A percentile compares a stretch with the other conserved stretches of the same genome.
Evolutionary conservation across 2,329 filamentous ascomycete genomes (phyloP).

Genomic region (Diaporthe eres): DNA sequence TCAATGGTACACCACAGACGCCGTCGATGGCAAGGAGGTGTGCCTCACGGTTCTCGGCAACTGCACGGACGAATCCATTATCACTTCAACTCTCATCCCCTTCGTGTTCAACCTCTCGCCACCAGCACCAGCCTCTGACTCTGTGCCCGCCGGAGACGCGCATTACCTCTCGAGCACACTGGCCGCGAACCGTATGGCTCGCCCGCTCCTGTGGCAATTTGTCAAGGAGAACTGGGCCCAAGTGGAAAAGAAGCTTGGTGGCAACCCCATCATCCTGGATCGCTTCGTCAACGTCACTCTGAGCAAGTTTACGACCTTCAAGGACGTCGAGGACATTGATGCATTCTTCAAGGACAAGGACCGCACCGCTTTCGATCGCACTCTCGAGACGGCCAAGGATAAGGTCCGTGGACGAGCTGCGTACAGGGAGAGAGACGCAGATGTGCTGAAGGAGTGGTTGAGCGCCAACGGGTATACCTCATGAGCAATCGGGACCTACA

Average conservation of each 20-base stretch:
- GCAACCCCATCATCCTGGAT: conserved; percentile 89
- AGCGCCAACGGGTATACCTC: conserved; percentile 59
- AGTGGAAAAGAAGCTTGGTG: conserved; percentile 77
- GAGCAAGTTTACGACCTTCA: conserved; percentile 81
- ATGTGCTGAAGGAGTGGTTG: conserved; percentile 84
- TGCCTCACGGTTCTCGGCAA: conserved; percentile 82
- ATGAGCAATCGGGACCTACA: not conserved
- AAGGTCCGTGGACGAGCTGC: conserved; percentile 86
- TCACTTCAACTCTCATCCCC: conserved; percentile 75
- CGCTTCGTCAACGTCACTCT: conserved; percentile 86
- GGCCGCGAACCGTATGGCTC: conserved; percentile 79
- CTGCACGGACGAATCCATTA: conserved; percentile 77
- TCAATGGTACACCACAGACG: conserved; percentile 86
- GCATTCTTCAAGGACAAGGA: conserved; percentile 90
- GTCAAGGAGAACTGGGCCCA: conserved; percentile 86
- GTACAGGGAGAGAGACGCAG: conserved; percentile 84
- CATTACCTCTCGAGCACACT: conserved; percentile 84
- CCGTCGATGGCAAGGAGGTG: conserved; percentile 93
- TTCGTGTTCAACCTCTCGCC: conserved; percentile 82
- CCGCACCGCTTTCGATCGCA: conserved; percentile 87
- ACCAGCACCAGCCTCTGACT: conserved; percentile 61
- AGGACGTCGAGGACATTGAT: conserved; percentile 81
- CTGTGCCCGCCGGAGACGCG: conserved; percentile 89
- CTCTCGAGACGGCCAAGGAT: conserved; percentile 87
- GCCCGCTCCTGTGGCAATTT: conserved; percentile 86